phyloP scores from a whole-genome alignment of 1,284 basidiomycete genomes.

The Naganishia sp. region DNA sequence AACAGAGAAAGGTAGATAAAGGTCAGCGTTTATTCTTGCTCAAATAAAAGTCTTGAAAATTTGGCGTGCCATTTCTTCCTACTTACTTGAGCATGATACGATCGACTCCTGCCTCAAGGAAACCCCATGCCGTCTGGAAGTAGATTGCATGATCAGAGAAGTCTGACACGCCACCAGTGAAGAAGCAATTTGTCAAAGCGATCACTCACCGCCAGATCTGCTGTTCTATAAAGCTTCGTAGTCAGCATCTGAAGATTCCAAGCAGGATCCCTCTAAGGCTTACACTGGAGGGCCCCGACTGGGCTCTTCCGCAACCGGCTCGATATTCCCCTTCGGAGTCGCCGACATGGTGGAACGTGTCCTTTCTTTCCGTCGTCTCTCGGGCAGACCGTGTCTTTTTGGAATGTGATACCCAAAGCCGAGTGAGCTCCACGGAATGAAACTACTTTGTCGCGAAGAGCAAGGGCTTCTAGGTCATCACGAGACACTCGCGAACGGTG shows the following conservation, averaged over 20 bases:
- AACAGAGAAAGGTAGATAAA: constrained; percentile 23
- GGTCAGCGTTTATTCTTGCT: too few relatives aligned
- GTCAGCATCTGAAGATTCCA: not conserved
- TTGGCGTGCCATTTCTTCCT: constrained; percentile 23
- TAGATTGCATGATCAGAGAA: not conserved
- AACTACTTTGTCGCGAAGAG: too few relatives aligned
- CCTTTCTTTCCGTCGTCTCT: not conserved
- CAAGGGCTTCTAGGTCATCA: too few relatives aligned
- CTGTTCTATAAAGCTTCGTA: not conserved
- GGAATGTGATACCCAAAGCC: not conserved
- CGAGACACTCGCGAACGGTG: not conserved
- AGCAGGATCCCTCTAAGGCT: not conserved
- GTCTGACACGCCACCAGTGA: not conserved
- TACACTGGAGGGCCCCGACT: constrained; percentile 27
- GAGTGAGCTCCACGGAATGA: too few relatives aligned
- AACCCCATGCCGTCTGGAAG: constrained; percentile 76
- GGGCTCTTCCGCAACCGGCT: constrained; percentile 20
- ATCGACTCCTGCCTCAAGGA: constrained; percentile 84
- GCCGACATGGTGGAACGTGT: constrained; percentile 1
- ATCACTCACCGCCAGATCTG: constrained; percentile 11
- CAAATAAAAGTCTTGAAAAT: too few relatives aligned
- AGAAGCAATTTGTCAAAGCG: too few relatives aligned
- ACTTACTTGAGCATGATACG: constrained; percentile 65
- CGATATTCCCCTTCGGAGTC: constrained; percentile 1
- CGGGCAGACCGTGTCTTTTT: not conserved